Percentiles rank a stretch among this genome's conserved stretches.
Conservation (phyloP, 176 grass and related monocot species). For the Chloris gayana region DNA sequence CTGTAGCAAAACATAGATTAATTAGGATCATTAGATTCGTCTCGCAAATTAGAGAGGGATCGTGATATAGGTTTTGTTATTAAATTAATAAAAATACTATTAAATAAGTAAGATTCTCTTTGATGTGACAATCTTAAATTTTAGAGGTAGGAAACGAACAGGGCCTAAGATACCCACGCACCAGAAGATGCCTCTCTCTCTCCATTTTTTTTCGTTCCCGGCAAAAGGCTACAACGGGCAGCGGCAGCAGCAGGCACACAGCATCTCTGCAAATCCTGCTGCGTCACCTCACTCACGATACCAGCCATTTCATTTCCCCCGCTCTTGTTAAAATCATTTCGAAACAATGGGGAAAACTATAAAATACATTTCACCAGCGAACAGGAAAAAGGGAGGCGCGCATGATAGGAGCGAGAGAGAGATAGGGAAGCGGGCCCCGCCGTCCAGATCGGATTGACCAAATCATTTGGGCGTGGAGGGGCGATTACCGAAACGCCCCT, state of each 20-base stretch:
- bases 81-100: no score
- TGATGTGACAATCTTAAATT: no score
- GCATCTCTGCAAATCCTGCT: background rate
- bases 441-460: conserved; percentile 62
- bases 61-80: no score
- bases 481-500: background rate
- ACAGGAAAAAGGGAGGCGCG: background rate
- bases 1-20: no score
- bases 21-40: no score
- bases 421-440: conserved; percentile 20
- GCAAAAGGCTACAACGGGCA: conserved; percentile 40
- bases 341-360: background rate
- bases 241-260: conserved; percentile 19
- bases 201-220: conserved; percentile 2
- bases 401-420: conserved; percentile 9
- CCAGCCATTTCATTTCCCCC: background rate
- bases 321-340: background rate
- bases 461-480: conserved; percentile 41
- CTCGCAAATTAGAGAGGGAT: no score
- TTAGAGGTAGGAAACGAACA: no score
- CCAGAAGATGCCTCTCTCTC: background rate
- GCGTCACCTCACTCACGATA: conserved; percentile 31
- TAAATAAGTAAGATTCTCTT: no score
- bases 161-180: no score
- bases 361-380: background rate